Percentiles rank a stretch among this genome's conserved stretches.
phyloP scores from a whole-genome alignment of 352 stramenopile species.

The Phytopythium sindhum region DNA sequence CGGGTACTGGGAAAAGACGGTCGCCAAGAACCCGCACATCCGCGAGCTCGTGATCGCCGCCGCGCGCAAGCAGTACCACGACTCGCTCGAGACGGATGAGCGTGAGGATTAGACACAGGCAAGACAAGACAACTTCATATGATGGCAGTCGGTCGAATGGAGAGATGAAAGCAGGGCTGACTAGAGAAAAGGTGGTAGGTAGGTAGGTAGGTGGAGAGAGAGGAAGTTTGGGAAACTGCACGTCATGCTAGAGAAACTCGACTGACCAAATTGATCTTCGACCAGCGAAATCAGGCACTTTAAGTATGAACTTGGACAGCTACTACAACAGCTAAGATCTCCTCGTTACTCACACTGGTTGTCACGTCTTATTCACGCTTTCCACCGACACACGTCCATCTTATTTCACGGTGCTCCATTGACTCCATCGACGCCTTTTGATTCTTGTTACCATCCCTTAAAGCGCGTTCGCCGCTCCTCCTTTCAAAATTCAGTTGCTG shows the following conservation, averaged over 20 bases:
- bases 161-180: background rate
- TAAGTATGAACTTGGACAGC: background rate
- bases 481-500: background rate
- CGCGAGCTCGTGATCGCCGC: constrained; percentile 26
- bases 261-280: background rate
- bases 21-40: constrained; percentile 33
- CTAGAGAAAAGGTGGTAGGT: background rate
- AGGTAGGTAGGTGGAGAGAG: background rate
- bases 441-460: background rate
- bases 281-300: background rate
- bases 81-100: constrained; percentile 1
- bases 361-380: background rate
- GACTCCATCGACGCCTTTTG: background rate
- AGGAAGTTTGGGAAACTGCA: background rate
- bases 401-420: background rate
- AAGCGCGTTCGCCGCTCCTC: background rate
- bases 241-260: background rate
- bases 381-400: background rate
- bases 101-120: constrained; percentile 4
- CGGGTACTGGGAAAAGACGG: constrained; percentile 23
- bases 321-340: background rate
- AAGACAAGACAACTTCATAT: background rate
- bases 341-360: background rate
- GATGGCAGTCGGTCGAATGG: background rate
- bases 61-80: constrained; percentile 11